Evolutionary conservation across 2,329 filamentous ascomycete species (phyloP).

Genomic region (Calcarisporium arbuscula): DNA sequence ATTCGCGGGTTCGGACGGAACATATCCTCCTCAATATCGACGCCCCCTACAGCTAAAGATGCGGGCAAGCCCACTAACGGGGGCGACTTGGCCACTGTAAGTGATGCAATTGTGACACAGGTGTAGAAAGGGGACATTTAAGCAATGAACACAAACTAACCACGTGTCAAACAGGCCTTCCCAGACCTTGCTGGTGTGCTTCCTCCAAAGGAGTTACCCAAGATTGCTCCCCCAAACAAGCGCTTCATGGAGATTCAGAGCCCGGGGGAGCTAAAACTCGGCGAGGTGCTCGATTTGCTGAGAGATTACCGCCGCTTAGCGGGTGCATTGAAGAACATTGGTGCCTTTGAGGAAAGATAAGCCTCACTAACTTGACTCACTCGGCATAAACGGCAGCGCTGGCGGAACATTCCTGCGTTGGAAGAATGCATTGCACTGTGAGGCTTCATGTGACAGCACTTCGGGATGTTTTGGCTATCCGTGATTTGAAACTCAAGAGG

Average conservation of each 20-base stretch:
- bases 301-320: constrained; percentile 71
- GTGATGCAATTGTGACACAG: too few species aligned
- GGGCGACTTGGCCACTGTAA: constrained; percentile 52
- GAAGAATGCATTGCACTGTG: too few species aligned
- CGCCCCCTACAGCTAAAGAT: constrained; percentile 29
- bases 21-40: constrained; percentile 28
- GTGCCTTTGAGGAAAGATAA: constrained; percentile 47
- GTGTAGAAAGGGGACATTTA: too few species aligned
- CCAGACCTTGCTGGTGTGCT: constrained; percentile 51
- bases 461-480: too few species aligned
- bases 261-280: constrained; percentile 62
- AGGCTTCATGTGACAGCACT: too few species aligned
- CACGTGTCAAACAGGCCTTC: constrained; percentile 42
- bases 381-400: too few species aligned
- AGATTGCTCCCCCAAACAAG: constrained; percentile 60
- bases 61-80: constrained; percentile 38
- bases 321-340: constrained; percentile 54
- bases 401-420: too few species aligned
- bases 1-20: constrained; percentile 69
- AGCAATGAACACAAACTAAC: too few species aligned
- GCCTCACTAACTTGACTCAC: too few species aligned
- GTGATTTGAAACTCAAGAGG: too few species aligned
- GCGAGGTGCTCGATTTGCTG: constrained; percentile 67
- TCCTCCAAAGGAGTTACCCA: constrained; percentile 47
- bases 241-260: constrained; percentile 68